Evolutionary conservation across 768 basidiomycete genomes (phyloP).

Genomic region (Tylopilus balloui): DNA sequence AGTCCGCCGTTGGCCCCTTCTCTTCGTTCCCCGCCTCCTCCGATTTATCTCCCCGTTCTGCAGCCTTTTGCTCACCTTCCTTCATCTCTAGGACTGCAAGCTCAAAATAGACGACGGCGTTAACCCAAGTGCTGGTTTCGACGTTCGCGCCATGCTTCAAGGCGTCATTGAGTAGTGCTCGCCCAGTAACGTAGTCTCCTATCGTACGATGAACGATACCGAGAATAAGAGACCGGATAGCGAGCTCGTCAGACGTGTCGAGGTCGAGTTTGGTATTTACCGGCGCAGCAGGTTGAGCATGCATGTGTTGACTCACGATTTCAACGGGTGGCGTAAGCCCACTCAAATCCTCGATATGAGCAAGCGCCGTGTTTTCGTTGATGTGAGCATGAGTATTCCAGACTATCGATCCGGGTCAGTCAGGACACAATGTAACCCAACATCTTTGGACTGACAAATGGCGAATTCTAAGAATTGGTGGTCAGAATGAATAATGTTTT

Average conservation of each 20-base stretch:
- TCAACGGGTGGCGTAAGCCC: conserved; percentile 44
- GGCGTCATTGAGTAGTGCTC: conserved; percentile 51
- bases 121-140: conserved; percentile 63
- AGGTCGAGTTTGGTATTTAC: conserved; percentile 36
- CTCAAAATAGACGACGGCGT: conserved; percentile 64
- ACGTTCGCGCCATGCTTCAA: conserved; percentile 36
- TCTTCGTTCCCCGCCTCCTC: conserved; percentile 6
- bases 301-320: conserved; percentile 31
- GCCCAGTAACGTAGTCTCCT: conserved; percentile 40
- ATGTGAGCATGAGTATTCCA: conserved; percentile 78
- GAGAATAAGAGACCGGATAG: conserved; percentile 62
- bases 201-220: conserved; percentile 63
- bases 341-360: conserved; percentile 54
- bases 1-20: conserved; percentile 33
- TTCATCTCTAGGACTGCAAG: conserved; percentile 66
- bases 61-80: conserved; percentile 43
- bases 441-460: conserved; percentile 49
- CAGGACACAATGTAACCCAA: background rate
- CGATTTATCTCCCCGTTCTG: conserved; percentile 29
- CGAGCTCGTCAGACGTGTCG: conserved; percentile 68
- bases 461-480: conserved; percentile 48
- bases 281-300: background rate
- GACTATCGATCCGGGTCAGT: conserved; percentile 39
- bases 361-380: conserved; percentile 45
- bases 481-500: conserved; percentile 3